phyloP scores from a whole-genome alignment of 257 asterid genomes.

The Solanum megistacrolobum region DNA sequence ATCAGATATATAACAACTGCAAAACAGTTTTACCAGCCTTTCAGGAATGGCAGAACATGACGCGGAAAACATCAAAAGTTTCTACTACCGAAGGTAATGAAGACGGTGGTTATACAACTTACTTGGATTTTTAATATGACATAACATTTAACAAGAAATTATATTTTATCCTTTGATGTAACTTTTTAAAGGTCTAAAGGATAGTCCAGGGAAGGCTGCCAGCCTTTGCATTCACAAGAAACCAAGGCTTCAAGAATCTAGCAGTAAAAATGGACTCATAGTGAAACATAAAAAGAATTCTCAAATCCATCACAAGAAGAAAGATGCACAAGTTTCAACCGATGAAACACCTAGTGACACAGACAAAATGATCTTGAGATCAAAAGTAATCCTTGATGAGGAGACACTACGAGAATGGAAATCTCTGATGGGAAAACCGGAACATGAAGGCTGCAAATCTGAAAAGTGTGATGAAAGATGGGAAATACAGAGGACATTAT shows the following conservation, averaged over 20 bases:
- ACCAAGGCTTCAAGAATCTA: not conserved
- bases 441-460: constrained; percentile 40
- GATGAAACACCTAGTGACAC: not conserved
- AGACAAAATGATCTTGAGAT: not conserved
- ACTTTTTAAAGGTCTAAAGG: not conserved
- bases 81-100: not conserved
- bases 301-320: not conserved
- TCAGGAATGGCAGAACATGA: not conserved
- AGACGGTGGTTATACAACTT: not conserved
- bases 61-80: not conserved
- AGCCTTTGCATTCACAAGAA: not conserved
- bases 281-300: not conserved
- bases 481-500: constrained; percentile 61
- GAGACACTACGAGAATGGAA: constrained; percentile 64
- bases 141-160: not conserved
- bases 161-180: not conserved
- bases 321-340: not conserved
- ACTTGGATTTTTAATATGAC: not conserved
- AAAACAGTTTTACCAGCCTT: not conserved
- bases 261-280: not conserved
- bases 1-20: not conserved
- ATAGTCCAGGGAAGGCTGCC: not conserved
- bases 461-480: constrained; percentile 51
- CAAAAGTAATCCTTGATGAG: constrained; percentile 59
- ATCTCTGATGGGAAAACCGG: constrained; percentile 45